Evolutionary conservation across 176 grass and related monocot species (phyloP), one percentile per base, ranked within the genome.

Genomic region (Zizania latifolia): DNA sequence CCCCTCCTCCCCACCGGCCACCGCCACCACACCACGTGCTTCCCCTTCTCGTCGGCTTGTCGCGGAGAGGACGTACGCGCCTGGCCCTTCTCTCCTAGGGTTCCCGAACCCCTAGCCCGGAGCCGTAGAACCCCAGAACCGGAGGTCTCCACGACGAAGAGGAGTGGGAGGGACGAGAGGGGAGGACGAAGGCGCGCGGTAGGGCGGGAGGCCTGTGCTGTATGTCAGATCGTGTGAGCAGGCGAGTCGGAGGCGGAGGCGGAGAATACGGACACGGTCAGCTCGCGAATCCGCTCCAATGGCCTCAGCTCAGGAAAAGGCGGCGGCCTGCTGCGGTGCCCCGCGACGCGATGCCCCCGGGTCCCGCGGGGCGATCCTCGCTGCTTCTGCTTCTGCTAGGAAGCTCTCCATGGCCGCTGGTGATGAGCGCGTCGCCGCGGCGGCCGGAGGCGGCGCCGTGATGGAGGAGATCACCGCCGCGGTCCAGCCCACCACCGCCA

Each of bases 241-340:
- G 80, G 64, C 80, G 75, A 89, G 84, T 78, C 80, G 86, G 93
- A 81, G 86, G 80, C 28, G 82, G 83, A 64, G 88, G 86, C 83
- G 94, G 90, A 98, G 88, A 89, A 34, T 89, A 93, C 90, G 90
- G 90, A 93, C 85, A 87, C 87, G 78, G 81, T 84, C 87, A 93
- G 89, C 89, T 98, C 76, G 86, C 89, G 71, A 94, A 98, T 59
- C 94, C 94, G 7, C 81, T 89, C 48, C 94, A 98, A 98, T 98
- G 94, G 94, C 94, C 94, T 16, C 94, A 98, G 84, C 86, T 98
- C 65, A 94, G 94, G 94, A 98, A 98, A 98, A 98, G 82, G 84
- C 88, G 94, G 19, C 91, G 94, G 51, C 72, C 40, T 85, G 74
- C 91, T 92, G 86, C 62, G 30, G 70, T n/a, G n/a, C n/a, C n/a